Evolutionary conservation across 106 monocot genomes (phyloP), one percentile per base, ranked within the genome.

Genomic region (Platanthera guangdongensis): DNA sequence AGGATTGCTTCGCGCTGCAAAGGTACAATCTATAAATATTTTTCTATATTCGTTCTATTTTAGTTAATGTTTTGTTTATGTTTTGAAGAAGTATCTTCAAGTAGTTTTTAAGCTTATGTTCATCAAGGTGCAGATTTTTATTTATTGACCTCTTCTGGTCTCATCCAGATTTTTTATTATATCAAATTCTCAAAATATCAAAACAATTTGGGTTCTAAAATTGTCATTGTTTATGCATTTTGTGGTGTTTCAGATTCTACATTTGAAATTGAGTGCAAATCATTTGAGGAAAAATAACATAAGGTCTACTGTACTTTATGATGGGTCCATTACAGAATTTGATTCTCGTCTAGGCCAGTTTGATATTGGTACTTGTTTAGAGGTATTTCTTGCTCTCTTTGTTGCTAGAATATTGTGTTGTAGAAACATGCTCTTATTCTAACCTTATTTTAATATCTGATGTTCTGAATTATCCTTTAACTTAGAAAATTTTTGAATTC

Each of bases 321-420:
- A 88, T 90, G 99, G 99, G 45, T 99, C 99, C 18, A 99, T 99
- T 73, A 92, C 85, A 6, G 81, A 88, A 11, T 94, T 90, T 57
- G 99, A 99, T 57, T 86, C 94, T 57, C 91, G 92, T 14, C 50
- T 99, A 59, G 80, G 73, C 78, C 84, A 85, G 51, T 84, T 88
- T 77, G 94, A 92, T 74, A 90, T 99, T 67, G 94, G 87, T 55
- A 99, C 94, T 78, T 99, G 99, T 82, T 82, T 99, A 72, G 99
- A 99, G 99, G 99, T 99, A 86, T 21, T 50, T 62, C 49, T 21
- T 72, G 51, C 22, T 25, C 5, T 32, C 48, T 70, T 10, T 69
- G 13, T 47, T 64, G 9, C 64, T 65, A 62, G 22, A 21, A 62
- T 18, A 9, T 3, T 9, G 30, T 65, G 65, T 65, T 25, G 11